Evolutionary conservation across 1,284 basidiomycete genomes (phyloP), one percentile per base, ranked within the genome.

Genomic region (Rhodotorula sp.): DNA sequence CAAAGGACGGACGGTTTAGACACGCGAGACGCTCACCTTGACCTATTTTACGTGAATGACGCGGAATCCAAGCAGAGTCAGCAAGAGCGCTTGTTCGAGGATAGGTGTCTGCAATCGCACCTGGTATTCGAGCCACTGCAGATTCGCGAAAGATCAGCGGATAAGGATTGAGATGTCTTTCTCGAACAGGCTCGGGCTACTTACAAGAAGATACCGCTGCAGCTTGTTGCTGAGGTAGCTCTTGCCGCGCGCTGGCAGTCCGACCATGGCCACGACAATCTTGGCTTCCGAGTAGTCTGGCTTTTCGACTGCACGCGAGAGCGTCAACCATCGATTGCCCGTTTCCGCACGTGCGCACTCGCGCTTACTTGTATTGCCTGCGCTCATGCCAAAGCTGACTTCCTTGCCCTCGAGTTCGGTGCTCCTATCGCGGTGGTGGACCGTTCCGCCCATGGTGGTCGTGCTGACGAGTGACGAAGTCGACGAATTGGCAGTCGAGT

Each of bases 271-370:
- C 8, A 99, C 87, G 14, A 99, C 94, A 76, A 99, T 97, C 86
- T 99, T 99, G 60, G 92, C 92, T 78, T 97, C 94, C 6, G 93
- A 95, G 78, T 98, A 98, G 80, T 99, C 96, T 6, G 96, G 95
- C 81, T 95, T 96, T 65, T 91, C 90, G 55, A 95, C 93, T 91
- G 75, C 59, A 15, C 37, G 24, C 20, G n/a, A n/a, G 6, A 10
- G 10, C 17, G 37, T 42, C 26, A 6, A 22, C 5, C n/a, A 20
- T 51, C 46, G 45, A 14, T 20, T 18, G 18, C 56, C 14, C 10
- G 26, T 33, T 15, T n/a, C 6, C 4, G 66, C n/a, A 2, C 20
- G 29, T 20, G 5, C 0, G n/a, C 22, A 6, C n/a, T 12, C 6
- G 10, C 22, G 26, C 73, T 45, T 46, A 74, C 73, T 68, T 4